Evolutionary conservation across 164 flowering plant species (phyloP).

Genomic region (Magnolia kwangsiensis): DNA sequence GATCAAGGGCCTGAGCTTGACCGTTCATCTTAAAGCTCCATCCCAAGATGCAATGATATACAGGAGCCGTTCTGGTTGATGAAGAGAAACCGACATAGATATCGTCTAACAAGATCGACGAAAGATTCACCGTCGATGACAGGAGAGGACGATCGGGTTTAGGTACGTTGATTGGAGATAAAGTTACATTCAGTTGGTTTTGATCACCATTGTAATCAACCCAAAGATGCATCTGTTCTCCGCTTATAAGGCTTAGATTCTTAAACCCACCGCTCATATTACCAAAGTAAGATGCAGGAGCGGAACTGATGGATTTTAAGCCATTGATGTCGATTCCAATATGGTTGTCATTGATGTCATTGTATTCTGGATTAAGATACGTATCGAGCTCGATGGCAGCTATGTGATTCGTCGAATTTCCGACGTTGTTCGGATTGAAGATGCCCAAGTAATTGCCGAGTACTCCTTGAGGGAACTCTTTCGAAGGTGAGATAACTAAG

Average conservation of each 20-base stretch:
- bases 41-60: slow-evolving; percentile 52
- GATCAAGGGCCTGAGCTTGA: slow-evolving; percentile 28
- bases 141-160: slow-evolving; percentile 51
- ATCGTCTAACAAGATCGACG: slow-evolving; percentile 34
- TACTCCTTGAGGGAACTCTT: background rate
- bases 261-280: background rate
- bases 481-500: background rate
- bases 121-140: slow-evolving; percentile 38
- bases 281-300: slow-evolving; percentile 8
- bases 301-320: background rate
- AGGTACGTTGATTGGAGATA: slow-evolving; percentile 16
- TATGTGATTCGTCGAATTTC: slow-evolving; percentile 4
- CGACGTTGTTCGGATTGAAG: slow-evolving; percentile 6
- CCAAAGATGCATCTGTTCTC: slow-evolving; percentile 22
- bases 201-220: slow-evolving; percentile 18
- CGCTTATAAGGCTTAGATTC: slow-evolving; percentile 8
- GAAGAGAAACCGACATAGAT: slow-evolving; percentile 70
- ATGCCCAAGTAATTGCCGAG: slow-evolving; percentile 5
- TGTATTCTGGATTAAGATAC: background rate
- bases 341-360: slow-evolving; percentile 12
- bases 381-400: slow-evolving; percentile 16
- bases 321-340: slow-evolving; percentile 14
- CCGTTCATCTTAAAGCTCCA: slow-evolving; percentile 61
- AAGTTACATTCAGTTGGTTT: slow-evolving; percentile 19
- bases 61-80: slow-evolving; percentile 54